These are phyloP conservation scores for Aotearoamyces nothofagi DNA, from an alignment of 2,329 filamentous ascomycete species.

Conservation along the genomic window DNA sequence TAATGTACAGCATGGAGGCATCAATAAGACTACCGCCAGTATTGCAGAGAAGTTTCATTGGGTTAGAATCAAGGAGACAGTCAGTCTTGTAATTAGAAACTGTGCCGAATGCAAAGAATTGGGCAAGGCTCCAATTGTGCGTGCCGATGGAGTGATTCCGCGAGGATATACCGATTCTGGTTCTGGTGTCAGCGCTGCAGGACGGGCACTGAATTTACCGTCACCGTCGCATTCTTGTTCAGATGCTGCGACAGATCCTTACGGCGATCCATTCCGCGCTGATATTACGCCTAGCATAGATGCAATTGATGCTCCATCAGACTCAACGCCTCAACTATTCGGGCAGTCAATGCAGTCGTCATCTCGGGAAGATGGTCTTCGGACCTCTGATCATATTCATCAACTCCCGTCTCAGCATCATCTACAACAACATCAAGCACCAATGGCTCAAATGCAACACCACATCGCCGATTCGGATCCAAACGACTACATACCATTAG, in stretches of 20 bases:
- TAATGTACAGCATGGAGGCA: constrained; percentile 65
- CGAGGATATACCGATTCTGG: constrained; percentile 1
- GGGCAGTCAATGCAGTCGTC: constrained; percentile 3
- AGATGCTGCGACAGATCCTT: constrained; percentile 6
- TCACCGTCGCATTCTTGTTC: neutral
- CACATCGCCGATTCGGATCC: constrained; percentile 18
- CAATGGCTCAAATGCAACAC: constrained; percentile 23
- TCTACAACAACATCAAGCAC: constrained; percentile 9
- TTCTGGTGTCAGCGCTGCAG: constrained; percentile 11
- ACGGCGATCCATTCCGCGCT: constrained; percentile 1
- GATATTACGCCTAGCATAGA: neutral
- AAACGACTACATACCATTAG: constrained; percentile 32
- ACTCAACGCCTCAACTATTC: neutral
- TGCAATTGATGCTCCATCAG: neutral
- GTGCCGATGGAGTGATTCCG: constrained; percentile 2
- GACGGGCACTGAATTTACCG: constrained; percentile 10
- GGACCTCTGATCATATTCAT: constrained; percentile 2
- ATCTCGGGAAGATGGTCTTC: constrained; percentile 4
- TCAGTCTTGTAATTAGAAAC: constrained; percentile 84
- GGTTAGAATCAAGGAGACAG: constrained; percentile 96
- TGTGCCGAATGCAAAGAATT: constrained; percentile 80
- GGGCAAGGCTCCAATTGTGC: constrained; percentile 35
- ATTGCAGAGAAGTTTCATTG: constrained; percentile 94
- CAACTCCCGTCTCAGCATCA: neutral
- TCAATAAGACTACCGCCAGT: constrained; percentile 93